These are phyloP conservation scores for Gonapodya prolifera DNA, from an alignment of 192 early-diverging fungal genomes.

Conservation along the genomic window DNA sequence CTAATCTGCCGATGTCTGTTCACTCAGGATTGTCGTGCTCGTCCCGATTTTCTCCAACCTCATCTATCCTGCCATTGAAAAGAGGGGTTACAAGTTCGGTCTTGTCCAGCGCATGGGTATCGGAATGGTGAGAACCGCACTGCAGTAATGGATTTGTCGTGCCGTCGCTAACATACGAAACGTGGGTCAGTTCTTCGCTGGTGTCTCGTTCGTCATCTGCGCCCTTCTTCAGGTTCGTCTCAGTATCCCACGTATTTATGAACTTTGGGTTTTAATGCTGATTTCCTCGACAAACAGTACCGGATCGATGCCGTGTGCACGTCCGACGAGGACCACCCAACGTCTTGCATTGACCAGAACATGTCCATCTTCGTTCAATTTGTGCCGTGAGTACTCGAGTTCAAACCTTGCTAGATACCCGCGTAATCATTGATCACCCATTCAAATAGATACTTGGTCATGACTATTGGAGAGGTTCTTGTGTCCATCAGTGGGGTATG, in stretches of 20 bases:
- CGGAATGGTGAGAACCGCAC: slow-evolving; percentile 19
- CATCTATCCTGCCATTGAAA: slow-evolving; percentile 38
- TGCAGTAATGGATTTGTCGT: not conserved
- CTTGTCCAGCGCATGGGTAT: slow-evolving; percentile 39
- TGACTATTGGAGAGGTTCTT: slow-evolving; percentile 41
- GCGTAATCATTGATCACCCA: too few species aligned
- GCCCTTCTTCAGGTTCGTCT: slow-evolving; percentile 20
- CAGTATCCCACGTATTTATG: slow-evolving; percentile 6
- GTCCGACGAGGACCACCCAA: slow-evolving; percentile 9
- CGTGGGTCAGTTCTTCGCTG: slow-evolving; percentile 25
- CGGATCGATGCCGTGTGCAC: not conserved
- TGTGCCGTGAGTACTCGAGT: not conserved
- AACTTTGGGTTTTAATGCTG: not conserved
- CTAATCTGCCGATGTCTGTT: slow-evolving; percentile 24
- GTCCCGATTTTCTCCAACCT: slow-evolving; percentile 34
- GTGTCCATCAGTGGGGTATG: slow-evolving; percentile 35
- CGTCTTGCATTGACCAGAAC: slow-evolving; percentile 12
- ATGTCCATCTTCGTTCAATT: not conserved
- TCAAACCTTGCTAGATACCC: too few species aligned
- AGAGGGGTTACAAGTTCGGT: slow-evolving; percentile 16
- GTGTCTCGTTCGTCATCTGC: slow-evolving; percentile 25
- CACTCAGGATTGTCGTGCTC: slow-evolving; percentile 34
- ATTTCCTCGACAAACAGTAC: too few species aligned
- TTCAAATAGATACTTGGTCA: slow-evolving; percentile 30
- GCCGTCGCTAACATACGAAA: too few species aligned